Conservation (phyloP, 2,329 filamentous ascomycete genomes). For the Claviceps cyperi region DNA sequence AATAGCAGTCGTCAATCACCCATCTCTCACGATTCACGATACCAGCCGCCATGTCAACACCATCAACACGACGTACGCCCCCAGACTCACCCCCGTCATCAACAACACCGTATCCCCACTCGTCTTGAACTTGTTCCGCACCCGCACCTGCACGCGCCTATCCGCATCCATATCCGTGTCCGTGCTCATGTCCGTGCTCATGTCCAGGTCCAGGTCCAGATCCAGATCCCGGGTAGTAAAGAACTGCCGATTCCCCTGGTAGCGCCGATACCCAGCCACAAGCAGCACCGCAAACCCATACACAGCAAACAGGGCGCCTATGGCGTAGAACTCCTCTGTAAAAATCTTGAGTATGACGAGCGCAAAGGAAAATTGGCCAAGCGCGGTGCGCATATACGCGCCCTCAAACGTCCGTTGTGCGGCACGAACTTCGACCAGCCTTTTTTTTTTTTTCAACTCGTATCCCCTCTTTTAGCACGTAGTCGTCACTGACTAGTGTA, state of each 20-base stretch:
- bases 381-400: slow-evolving; percentile 85
- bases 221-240: slow-evolving; percentile 38
- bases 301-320: slow-evolving; percentile 87
- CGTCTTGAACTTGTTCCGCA: slow-evolving; percentile 43
- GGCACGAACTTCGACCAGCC: slow-evolving; percentile 83
- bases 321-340: slow-evolving; percentile 88
- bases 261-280: slow-evolving; percentile 71
- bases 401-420: slow-evolving; percentile 95
- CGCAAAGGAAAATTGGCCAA: slow-evolving; percentile 90
- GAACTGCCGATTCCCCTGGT: slow-evolving; percentile 89
- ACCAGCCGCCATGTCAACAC: slow-evolving; percentile 37
- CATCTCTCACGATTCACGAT: slow-evolving; percentile 6
- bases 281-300: slow-evolving; percentile 77
- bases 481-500: neutral
- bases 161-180: neutral
- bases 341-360: slow-evolving; percentile 88
- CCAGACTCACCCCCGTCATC: slow-evolving; percentile 40
- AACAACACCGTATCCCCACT: slow-evolving; percentile 48
- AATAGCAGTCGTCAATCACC: too few relatives aligned
- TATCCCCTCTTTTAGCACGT: neutral
- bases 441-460: slow-evolving; percentile 12
- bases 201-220: neutral
- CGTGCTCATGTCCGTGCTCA: too few relatives aligned
- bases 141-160: neutral
- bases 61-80: slow-evolving; percentile 42